Base-by-base conservation (phyloP, 2,329 filamentous ascomycete genomes). In the Aaosphaeria pasadenensis region DNA sequence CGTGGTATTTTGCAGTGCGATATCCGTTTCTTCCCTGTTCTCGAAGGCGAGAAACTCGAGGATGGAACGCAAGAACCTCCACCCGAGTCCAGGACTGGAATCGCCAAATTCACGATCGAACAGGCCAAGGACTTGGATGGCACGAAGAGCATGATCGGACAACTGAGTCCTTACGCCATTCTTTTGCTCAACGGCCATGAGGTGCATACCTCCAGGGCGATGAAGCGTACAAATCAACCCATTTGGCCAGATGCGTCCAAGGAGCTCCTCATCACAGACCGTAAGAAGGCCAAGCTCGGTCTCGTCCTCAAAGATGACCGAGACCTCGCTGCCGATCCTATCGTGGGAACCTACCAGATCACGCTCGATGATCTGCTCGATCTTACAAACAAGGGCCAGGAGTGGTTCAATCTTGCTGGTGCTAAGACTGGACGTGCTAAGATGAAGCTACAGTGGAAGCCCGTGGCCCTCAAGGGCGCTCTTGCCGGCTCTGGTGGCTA, bases 161-260 rank as follows among this genome's bases (percentile, higher is more conserved):
- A 86, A 53, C 85, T 99, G 42, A 97, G 91, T 71, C 94, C 94
- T 1, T 99, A 97, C 58, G 91, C 89, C 7, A 79, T 85, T 31
- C 79, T 99, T 44, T 80, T 96, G 40, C 82, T 99, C 58, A 99
- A 99, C 62, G 88, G 90, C 54, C 95, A 94, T 72, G 87, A 95
- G 66, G 81, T 97, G 4, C 91, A 96, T 61, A 80, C 84, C 48
- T 95, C 91, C 45, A 89, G 91, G 73, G 95, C 91, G 71, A 81
- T 96, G 61, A 99, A 97, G 80, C 87, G 92, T 52, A 97, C 91
- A 51, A 99, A 99, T 74, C 94, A 96, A 61, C 94, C 94, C 6
- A 91, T 99, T 61, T 99, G 91, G 86, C 87, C 92, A 46, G 87
- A 97, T 65, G 89, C 89, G 5, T 88, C 85, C 58, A 96, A 96